Evolutionary conservation across 2,329 filamentous ascomycete genomes (phyloP), one percentile per base, ranked within the genome.

Genomic region (Scedosporium boydii): DNA sequence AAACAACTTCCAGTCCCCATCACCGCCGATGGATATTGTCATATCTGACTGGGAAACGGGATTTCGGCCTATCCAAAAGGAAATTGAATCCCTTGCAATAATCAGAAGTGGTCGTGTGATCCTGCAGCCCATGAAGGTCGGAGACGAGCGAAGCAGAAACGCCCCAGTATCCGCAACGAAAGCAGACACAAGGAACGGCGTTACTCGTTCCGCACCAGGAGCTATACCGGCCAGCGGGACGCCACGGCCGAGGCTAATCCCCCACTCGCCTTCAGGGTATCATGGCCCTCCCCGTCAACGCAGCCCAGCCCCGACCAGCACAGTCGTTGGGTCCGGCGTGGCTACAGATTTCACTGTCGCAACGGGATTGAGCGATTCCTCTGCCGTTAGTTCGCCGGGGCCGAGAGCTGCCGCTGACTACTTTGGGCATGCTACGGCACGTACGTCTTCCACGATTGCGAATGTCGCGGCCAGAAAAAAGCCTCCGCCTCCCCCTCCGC

Each of bases 401-500:
- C 59, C 56, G 48, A 67, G 65, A 42, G 64, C 67, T 10, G 67
- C 67, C 53, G 53, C 67, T 26, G 74, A 75, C 63, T 72, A 75
- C 61, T 75, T 74, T 59, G 66, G 64, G 34, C 59, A 68, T 68
- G 67, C 63, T 18, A 62, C 60, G 18, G 14, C n/a, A 4, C 53
- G 38, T 27, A 34, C 51, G n/a, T 10, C 51, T 53, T 42, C 48
- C 26, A 59, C 46, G 41, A 44, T 67, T 38, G 71, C 67, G 60
- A 68, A 69, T 21, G 66, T 68, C 26, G 48, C 44, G 14, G 65
- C 65, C 4, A 76, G 73, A 4, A 90, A 89, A 76, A 93, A 93
- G 77, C 89, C 89, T 74, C 87, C 86, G 1, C 88, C 89, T 0
- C 89, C 89, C 0, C 90, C 90, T 0, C 88, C 89, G 0, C 82